Evolutionary conservation across 371 early-diverging fungal genomes (phyloP), one percentile per base, ranked within the genome.

Genomic region (Gilbertella persicaria): DNA sequence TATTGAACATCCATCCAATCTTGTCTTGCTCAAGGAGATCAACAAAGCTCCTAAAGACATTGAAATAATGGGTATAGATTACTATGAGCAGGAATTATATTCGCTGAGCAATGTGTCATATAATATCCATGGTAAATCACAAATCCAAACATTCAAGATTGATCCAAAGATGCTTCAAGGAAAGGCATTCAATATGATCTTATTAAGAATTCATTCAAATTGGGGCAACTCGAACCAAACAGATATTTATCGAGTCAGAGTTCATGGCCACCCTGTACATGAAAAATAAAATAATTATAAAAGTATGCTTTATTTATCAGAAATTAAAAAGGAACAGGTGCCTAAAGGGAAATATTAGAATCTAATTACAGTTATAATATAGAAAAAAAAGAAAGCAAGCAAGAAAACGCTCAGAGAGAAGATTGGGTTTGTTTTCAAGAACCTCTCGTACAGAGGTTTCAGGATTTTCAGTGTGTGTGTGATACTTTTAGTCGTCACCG

Each of bases 201-300:
- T 78, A 30, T 54, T 89, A 53, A 79, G 80, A 44, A 51, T 92
- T 48, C 24, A 60, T 20, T 71, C 69, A 38, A 93, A 93, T 66
- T 89, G 87, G 86, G 92, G 92, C 2, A 73, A 88, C 44, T 59
- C 70, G n/a, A 73, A 75, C 2, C 83, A 84, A 56, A 93, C 93
- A 4, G 92, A 92, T 51, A 47, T 93, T 39, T 93, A 91, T 62
- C 84, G 92, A 19, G 76, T 92, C 37, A 81, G 91, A 20, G 82
- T 88, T 33, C 90, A 92, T 67, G 90, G 86, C 28, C 4, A 28
- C 4, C 28, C 4, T 9, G 9, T 28, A 28, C 4, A 28, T 28
- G 9, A 28, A 28, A 28, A 5, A 28, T 5, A 28, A 28, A 28
- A 28, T 9, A 28, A 4, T 28, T 28, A 9, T 28, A 9, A 28